Evolutionary conservation across 176 grass and related monocot genomes (phyloP).

Genomic region (Raddia distichophylla): DNA sequence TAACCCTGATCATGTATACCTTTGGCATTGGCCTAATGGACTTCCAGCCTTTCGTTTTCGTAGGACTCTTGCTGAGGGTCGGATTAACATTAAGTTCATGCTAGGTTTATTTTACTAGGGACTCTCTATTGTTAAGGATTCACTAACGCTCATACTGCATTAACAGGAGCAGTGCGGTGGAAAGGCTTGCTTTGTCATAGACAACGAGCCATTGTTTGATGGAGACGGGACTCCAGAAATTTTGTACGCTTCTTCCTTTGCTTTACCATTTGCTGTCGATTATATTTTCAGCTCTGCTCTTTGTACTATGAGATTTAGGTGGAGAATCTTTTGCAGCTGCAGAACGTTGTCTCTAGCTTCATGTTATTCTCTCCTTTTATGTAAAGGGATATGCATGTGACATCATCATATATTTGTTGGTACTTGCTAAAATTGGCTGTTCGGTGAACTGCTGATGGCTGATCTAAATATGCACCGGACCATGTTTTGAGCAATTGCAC

Average conservation of each 20-base stretch:
- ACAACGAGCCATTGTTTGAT: conserved; percentile 50
- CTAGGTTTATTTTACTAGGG: not conserved
- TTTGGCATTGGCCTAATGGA: not conserved
- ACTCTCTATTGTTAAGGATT: not conserved
- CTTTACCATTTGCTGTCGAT: not conserved
- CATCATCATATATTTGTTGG: not conserved
- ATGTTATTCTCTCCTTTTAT: not conserved
- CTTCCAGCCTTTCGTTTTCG: not conserved
- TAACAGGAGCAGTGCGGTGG: conserved; percentile 59
- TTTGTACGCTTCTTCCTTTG: conserved; percentile 40
- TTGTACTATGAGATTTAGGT: not conserved
- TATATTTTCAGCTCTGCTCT: conserved; percentile 5
- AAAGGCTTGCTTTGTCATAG: conserved; percentile 65
- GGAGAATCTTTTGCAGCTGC: not conserved
- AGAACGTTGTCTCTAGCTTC: not conserved
- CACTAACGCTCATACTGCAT: conserved; percentile 4
- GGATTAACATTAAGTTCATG: not conserved
- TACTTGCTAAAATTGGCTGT: not conserved
- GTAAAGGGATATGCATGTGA: not conserved
- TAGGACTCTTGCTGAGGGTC: not conserved
- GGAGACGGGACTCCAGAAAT: conserved; percentile 59
- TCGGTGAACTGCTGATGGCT: not conserved
- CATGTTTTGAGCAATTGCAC: not conserved
- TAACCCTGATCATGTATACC: not conserved
- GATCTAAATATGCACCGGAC: not conserved